Percentiles rank a stretch among this genome's conserved stretches.
phyloP scores from a whole-genome alignment of 495 filamentous ascomycete genomes.

The Hyaloscypha finlandica region DNA sequence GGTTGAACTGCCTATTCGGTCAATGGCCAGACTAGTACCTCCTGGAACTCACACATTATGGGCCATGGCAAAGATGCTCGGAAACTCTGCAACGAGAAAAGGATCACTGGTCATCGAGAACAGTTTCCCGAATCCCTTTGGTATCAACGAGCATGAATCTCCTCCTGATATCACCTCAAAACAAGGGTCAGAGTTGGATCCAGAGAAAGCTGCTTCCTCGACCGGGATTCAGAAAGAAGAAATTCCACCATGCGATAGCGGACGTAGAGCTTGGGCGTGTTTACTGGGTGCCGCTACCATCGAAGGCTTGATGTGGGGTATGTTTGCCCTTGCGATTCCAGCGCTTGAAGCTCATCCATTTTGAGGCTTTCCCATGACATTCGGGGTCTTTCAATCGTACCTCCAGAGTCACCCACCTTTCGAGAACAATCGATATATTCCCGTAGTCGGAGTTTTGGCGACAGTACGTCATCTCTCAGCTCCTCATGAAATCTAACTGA shows the following conservation, averaged over 20 bases:
- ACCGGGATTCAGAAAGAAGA: neutral
- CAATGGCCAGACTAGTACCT: neutral
- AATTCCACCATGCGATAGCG: slow-evolving; percentile 45
- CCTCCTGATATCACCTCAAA: neutral
- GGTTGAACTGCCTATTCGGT: too few relatives aligned
- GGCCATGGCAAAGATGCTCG: neutral
- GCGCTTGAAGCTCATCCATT: neutral
- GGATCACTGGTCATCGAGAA: neutral
- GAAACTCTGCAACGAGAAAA: neutral
- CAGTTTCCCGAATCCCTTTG: neutral
- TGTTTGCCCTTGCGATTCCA: slow-evolving; percentile 9
- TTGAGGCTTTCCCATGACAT: slow-evolving; percentile 38
- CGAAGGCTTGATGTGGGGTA: slow-evolving; percentile 68
- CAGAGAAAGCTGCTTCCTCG: too few relatives aligned
- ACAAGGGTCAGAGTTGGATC: too few relatives aligned
- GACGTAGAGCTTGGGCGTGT: slow-evolving; percentile 65
- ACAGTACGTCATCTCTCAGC: slow-evolving; percentile 30
- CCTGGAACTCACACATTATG: neutral
- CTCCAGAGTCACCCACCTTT: slow-evolving; percentile 42
- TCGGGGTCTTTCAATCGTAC: slow-evolving; percentile 49
- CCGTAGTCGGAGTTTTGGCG: slow-evolving; percentile 43
- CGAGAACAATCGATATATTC: slow-evolving; percentile 40
- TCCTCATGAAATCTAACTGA: too few relatives aligned
- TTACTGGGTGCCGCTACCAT: slow-evolving; percentile 60
- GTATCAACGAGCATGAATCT: neutral